phyloP scores from a whole-genome alignment of 2,329 filamentous ascomycete species.

The Orbilia oligospora region DNA sequence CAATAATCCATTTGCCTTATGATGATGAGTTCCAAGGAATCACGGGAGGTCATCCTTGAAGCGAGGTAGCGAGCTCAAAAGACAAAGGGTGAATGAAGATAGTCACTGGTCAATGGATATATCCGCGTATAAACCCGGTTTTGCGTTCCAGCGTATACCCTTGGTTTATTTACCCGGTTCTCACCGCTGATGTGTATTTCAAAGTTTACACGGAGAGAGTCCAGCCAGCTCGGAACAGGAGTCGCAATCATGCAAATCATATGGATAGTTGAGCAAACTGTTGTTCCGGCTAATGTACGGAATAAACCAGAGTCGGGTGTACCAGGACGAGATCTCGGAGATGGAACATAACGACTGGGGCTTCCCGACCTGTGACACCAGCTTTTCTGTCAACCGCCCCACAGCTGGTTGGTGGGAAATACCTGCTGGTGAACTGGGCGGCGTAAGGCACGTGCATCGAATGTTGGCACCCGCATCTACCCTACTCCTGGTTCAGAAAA shows the following conservation, averaged over 20 bases:
- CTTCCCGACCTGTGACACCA: constrained; percentile 42
- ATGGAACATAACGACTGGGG: constrained; percentile 18
- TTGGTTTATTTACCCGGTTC: constrained; percentile 42
- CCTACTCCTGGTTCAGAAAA: constrained; percentile 37
- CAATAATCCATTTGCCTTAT: constrained; percentile 39
- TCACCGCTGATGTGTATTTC: constrained; percentile 10
- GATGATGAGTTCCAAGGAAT: constrained; percentile 55
- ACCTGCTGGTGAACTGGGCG: constrained; percentile 48
- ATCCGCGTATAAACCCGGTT: constrained; percentile 31
- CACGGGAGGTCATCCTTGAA: constrained; percentile 54
- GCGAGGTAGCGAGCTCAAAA: constrained; percentile 40
- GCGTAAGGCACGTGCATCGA: constrained; percentile 53
- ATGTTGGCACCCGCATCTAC: constrained; percentile 47
- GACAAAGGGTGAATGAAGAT: constrained; percentile 22
- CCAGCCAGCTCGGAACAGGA: constrained; percentile 27
- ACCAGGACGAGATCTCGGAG: constrained; percentile 21
- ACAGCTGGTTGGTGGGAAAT: constrained; percentile 49
- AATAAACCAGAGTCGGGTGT: constrained; percentile 18
- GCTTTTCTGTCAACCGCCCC: constrained; percentile 43
- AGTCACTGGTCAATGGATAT: constrained; percentile 44
- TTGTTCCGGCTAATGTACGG: constrained; percentile 50
- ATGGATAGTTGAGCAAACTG: constrained; percentile 22
- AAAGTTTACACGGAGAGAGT: constrained; percentile 11
- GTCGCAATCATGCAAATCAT: constrained; percentile 31
- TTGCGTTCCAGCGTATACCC: constrained; percentile 18